A percentile compares a stretch with the other conserved stretches of the same genome.
phyloP scores from a whole-genome alignment of 2,329 filamentous ascomycete genomes.

The Pestalotiopsis sp. region DNA sequence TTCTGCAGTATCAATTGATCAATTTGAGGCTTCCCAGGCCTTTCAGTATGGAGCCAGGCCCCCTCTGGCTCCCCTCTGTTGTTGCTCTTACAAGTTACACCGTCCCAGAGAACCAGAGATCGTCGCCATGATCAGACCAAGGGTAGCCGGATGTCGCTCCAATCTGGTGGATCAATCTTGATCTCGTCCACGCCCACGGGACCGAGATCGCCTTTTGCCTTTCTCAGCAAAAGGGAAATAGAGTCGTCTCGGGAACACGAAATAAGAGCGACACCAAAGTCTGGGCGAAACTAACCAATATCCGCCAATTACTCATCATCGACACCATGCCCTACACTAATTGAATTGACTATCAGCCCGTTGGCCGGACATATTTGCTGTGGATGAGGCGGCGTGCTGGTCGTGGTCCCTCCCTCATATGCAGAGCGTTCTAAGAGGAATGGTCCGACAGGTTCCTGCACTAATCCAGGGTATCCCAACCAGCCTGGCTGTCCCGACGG shows the following conservation, averaged over 20 bases:
- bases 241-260: too few species aligned
- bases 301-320: background rate
- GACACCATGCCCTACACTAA: background rate
- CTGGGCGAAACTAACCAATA: background rate
- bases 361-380: background rate
- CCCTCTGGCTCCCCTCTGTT: background rate
- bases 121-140: background rate
- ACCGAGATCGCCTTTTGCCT: background rate
- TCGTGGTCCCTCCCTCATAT: background rate
- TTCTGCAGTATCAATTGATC: background rate
- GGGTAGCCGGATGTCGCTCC: background rate
- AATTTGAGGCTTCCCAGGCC: background rate
- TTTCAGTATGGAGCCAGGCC: background rate
- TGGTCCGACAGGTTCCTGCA: background rate
- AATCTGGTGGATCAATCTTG: background rate
- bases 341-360: background rate
- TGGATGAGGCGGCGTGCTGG: background rate
- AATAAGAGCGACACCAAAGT: too few species aligned
- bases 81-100: background rate
- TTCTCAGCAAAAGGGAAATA: too few species aligned
- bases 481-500: background rate
- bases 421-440: background rate
- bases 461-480: background rate
- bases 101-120: background rate
- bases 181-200: background rate